A percentile compares a stretch with the other conserved stretches of the same genome.
These are phyloP conservation scores for Solanum lycopersicoides DNA, from an alignment of 257 asterid genomes.

Conservation along the genomic window DNA sequence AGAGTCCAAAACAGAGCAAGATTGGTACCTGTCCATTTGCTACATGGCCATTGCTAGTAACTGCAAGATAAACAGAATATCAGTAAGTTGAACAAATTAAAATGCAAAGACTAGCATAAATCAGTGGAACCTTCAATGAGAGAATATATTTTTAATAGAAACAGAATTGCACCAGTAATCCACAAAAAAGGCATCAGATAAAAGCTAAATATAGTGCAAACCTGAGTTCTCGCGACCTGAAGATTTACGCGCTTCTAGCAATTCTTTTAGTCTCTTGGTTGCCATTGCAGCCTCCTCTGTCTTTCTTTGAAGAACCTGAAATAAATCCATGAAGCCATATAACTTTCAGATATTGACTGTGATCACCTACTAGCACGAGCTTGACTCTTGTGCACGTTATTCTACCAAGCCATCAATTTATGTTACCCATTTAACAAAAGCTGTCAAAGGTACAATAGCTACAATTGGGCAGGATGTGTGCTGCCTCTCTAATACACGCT, in stretches of 20 bases:
- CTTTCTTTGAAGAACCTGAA: slow-evolving; percentile 98
- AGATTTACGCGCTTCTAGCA: slow-evolving; percentile 96
- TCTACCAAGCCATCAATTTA: neutral
- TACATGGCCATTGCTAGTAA: slow-evolving; percentile 56
- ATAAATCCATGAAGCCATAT: neutral
- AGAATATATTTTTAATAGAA: neutral
- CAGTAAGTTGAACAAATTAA: neutral
- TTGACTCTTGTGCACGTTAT: neutral
- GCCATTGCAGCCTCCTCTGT: slow-evolving; percentile 99
- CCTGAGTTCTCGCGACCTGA: slow-evolving; percentile 85
- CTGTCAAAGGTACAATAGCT: neutral
- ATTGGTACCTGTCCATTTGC: slow-evolving; percentile 60
- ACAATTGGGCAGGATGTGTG: neutral
- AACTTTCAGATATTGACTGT: neutral
- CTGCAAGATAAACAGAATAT: slow-evolving; percentile 26
- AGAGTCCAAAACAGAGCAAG: slow-evolving; percentile 1
- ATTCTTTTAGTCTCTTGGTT: slow-evolving; percentile 90
- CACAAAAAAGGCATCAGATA: neutral
- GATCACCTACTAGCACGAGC: neutral
- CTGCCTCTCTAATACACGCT: neutral
- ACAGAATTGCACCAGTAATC: neutral
- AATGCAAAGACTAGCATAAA: neutral
- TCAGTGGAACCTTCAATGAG: neutral
- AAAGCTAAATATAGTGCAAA: slow-evolving; percentile 11
- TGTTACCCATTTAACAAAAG: neutral